Evolutionary conservation across 352 stramenopile genomes (phyloP).

Genomic region (Pythium volutum): DNA sequence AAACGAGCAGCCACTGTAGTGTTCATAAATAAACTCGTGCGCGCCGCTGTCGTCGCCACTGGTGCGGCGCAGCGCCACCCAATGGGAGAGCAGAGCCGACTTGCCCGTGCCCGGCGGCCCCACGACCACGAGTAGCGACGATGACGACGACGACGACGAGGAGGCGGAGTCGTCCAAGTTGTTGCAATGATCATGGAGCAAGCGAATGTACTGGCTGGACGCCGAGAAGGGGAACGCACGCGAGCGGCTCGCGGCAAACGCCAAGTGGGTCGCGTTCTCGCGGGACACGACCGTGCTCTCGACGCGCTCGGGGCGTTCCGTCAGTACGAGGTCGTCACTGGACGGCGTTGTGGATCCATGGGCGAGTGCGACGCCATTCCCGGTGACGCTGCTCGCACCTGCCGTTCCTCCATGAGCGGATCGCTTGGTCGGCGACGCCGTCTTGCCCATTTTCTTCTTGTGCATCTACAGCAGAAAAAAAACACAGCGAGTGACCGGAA

Average conservation of each 20-base stretch:
- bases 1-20: conserved; percentile 79
- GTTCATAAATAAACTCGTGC: conserved; percentile 75
- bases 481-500: not conserved
- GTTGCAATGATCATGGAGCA: conserved; percentile 75
- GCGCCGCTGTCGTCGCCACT: conserved; percentile 19
- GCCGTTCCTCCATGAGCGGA: not conserved
- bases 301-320: conserved; percentile 31
- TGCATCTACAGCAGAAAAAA: not conserved
- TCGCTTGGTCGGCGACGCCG: conserved; percentile 21
- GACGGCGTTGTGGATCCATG: not conserved
- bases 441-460: conserved; percentile 1
- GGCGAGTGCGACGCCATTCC: not conserved
- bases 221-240: conserved; percentile 66
- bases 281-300: conserved; percentile 72
- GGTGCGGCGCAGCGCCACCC: conserved; percentile 45
- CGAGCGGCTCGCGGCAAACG: conserved; percentile 71
- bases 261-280: conserved; percentile 66
- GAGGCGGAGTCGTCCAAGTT: conserved; percentile 29
- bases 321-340: conserved; percentile 10
- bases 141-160: conserved; percentile 7
- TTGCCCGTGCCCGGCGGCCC: conserved; percentile 68
- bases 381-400: not conserved
- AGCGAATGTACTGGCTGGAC: conserved; percentile 54
- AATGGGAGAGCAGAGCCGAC: conserved; percentile 74
- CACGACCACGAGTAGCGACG: conserved; percentile 58